These are phyloP conservation scores for Haplosporangium sp. DNA, from an alignment of 371 early-diverging fungal species.

Conservation along the genomic window DNA sequence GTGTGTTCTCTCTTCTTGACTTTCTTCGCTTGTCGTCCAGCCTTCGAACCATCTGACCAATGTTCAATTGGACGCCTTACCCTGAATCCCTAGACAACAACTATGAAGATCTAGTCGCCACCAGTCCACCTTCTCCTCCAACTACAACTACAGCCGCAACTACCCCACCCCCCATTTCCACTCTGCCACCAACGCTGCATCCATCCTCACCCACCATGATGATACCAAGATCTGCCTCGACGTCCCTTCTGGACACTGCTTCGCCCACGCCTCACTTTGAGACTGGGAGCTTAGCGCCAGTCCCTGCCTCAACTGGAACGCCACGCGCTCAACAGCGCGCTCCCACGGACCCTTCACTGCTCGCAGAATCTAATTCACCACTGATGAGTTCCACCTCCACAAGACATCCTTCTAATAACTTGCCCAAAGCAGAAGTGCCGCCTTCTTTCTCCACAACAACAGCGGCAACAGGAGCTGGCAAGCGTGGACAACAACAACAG, in stretches of 20 bases:
- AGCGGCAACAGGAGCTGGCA: background rate
- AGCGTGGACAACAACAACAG: slow-evolving; percentile 4
- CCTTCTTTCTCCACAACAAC: background rate
- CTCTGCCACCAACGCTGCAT: slow-evolving; percentile 2
- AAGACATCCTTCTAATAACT: background rate
- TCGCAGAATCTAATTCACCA: slow-evolving; percentile 25
- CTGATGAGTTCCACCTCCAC: slow-evolving; percentile 10
- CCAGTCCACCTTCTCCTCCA: slow-evolving; percentile 17
- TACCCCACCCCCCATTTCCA: background rate
- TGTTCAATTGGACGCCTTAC: slow-evolving; percentile 45
- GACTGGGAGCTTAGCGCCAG: slow-evolving; percentile 5
- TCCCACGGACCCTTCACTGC: slow-evolving; percentile 6
- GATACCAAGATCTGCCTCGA: slow-evolving; percentile 36
- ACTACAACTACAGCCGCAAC: slow-evolving; percentile 5
- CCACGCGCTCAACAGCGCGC: slow-evolving; percentile 19
- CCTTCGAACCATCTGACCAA: background rate
- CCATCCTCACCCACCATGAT: slow-evolving; percentile 3
- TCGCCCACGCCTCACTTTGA: slow-evolving; percentile 27
- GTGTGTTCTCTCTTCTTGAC: too few relatives aligned
- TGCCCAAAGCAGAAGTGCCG: background rate
- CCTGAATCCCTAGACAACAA: slow-evolving; percentile 50
- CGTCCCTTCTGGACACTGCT: slow-evolving; percentile 28
- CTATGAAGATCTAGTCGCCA: slow-evolving; percentile 39
- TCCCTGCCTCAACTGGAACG: slow-evolving; percentile 8
- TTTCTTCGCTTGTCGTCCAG: too few relatives aligned